Conservation (phyloP, 257 asterid species). For the Galeopsis tetrahit region DNA sequence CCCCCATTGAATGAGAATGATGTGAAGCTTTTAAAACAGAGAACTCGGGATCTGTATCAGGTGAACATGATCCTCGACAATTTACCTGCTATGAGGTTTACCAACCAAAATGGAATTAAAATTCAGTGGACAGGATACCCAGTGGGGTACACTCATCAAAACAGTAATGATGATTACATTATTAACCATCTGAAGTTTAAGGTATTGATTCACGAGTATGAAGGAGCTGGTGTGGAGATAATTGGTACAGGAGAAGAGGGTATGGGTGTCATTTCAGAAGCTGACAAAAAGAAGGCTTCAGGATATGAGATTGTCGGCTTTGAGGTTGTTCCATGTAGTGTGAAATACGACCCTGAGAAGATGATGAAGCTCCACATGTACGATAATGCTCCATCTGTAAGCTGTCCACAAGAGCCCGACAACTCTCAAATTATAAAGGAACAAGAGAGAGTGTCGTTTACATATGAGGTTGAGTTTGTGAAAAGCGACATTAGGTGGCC, state of each 20-base stretch:
- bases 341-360: slow-evolving; percentile 70
- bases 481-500: slow-evolving; percentile 81
- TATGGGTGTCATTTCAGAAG: slow-evolving; percentile 67
- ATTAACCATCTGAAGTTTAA: slow-evolving; percentile 75
- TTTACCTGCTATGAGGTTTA: slow-evolving; percentile 76
- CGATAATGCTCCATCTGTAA: slow-evolving; percentile 49
- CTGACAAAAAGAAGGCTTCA: slow-evolving; percentile 70
- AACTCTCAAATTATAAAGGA: slow-evolving; percentile 72
- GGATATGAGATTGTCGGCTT: slow-evolving; percentile 85
- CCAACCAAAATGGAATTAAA: slow-evolving; percentile 67
- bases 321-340: slow-evolving; percentile 80
- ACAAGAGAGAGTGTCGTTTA: slow-evolving; percentile 71
- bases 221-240: slow-evolving; percentile 75
- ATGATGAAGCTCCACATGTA: slow-evolving; percentile 65
- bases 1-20: slow-evolving; percentile 65
- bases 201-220: slow-evolving; percentile 78
- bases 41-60: slow-evolving; percentile 79
- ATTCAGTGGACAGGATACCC: slow-evolving; percentile 88
- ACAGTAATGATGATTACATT: slow-evolving; percentile 69
- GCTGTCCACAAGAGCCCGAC: slow-evolving; percentile 65
- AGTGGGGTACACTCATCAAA: slow-evolving; percentile 70
- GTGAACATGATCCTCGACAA: slow-evolving; percentile 83
- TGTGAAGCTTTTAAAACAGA: slow-evolving; percentile 76
- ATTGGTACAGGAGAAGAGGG: slow-evolving; percentile 83
- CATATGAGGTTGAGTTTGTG: slow-evolving; percentile 80